phyloP scores from a whole-genome alignment of 208 protist genomes.

The Leishmania turanica region DNA sequence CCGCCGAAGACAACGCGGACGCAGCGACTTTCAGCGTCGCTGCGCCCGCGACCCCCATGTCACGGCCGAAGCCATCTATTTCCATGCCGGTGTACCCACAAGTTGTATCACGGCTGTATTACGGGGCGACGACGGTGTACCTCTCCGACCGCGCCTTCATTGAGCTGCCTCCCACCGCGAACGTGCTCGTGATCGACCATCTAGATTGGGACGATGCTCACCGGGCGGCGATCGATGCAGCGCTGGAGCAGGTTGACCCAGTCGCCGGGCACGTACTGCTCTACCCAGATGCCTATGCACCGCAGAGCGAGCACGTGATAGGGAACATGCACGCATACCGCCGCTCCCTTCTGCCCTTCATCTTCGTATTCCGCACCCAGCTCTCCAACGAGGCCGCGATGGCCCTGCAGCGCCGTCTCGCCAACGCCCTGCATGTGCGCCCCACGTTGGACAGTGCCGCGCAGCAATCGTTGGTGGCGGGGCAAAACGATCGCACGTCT shows the following conservation, averaged over 20 bases:
- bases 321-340: slow-evolving; percentile 17
- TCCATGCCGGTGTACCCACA: slow-evolving; percentile 20
- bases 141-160: slow-evolving; percentile 33
- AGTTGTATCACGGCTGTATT: slow-evolving; percentile 23
- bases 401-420: slow-evolving; percentile 19
- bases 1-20: neutral
- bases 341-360: slow-evolving; percentile 25
- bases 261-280: slow-evolving; percentile 29
- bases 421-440: slow-evolving; percentile 27
- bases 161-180: slow-evolving; percentile 36
- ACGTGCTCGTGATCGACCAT: slow-evolving; percentile 45
- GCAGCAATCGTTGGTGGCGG: slow-evolving; percentile 27
- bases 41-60: neutral
- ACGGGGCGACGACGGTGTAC: slow-evolving; percentile 25
- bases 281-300: slow-evolving; percentile 36
- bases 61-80: slow-evolving; percentile 6
- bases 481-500: slow-evolving; percentile 23
- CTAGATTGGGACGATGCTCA: slow-evolving; percentile 21
- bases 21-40: neutral
- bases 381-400: slow-evolving; percentile 14
- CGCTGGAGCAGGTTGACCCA: slow-evolving; percentile 18
- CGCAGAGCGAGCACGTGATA: slow-evolving; percentile 10
- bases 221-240: slow-evolving; percentile 3
- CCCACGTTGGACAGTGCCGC: slow-evolving; percentile 6
- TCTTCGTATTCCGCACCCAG: slow-evolving; percentile 43